Base-by-base conservation (phyloP, 768 basidiomycete species). In the Mycena albidolilacea region DNA sequence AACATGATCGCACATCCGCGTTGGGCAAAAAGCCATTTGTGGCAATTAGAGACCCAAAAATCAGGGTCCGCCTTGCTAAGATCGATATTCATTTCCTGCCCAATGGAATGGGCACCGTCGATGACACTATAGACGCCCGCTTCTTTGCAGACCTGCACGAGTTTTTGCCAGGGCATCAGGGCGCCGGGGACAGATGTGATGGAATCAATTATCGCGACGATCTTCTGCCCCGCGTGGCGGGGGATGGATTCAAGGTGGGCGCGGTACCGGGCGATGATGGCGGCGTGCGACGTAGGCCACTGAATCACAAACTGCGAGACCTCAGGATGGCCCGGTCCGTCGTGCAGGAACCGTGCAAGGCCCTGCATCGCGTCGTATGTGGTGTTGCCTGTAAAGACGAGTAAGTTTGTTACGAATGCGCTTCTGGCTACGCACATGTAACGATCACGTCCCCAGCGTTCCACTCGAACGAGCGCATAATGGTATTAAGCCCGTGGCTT, bases 31-130 rank as follows among this genome's bases (percentile, higher is more conserved):
- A 93, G 81, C 93, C 93, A 94, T 79, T 94, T 94, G 81, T 93
- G 91, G 72, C 90, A 91, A 75, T 92, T 93, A 19, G 92, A 90
- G 30, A 92, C 83, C 91, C 91, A 95, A 79, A 94, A 95, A 67
- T 74, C 73, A 1, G 73, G 73, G 41, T 67, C 69, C 1, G 81
- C 81, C 55, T 84, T 82, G 5, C 83, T 84, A 19, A 95, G 79
- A 77, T 94, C 86, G 69, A 94, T 85, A 66, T 88, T 81, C 7
- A 87, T 76, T 76, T 94, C 90, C 76, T 93, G 93, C 0, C 95
- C 95, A 50, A 96, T 88, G 5, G 90, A 88, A 77, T 96, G 95
- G 7, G 95, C 95, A 1, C 87, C 95, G 76, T 96, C 95, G 8
- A 96, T 82, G 15, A 95, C 79, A 41, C 86, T 91, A 77, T 87